These are phyloP conservation scores for Kodamaea neixiangensis DNA, from an alignment of 805 yeast species.

Conservation along the genomic window DNA sequence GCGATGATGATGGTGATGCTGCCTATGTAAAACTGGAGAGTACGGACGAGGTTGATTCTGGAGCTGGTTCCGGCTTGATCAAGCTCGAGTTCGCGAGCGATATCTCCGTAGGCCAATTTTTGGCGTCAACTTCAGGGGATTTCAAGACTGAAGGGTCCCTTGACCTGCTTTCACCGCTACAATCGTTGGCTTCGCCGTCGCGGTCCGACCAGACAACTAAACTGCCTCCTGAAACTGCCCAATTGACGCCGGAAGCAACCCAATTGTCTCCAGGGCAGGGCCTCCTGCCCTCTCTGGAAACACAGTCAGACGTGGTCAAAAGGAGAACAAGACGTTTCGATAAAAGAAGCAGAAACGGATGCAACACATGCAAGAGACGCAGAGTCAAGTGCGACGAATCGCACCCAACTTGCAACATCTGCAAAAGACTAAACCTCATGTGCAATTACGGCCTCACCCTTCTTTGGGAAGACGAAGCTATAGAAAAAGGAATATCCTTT, in stretches of 20 bases:
- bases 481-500: slow-evolving; percentile 33
- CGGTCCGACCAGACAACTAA: background rate
- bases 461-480: slow-evolving; percentile 42
- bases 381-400: slow-evolving; percentile 45
- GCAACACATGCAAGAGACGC: slow-evolving; percentile 49
- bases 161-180: background rate
- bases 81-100: slow-evolving; percentile 1
- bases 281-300: background rate
- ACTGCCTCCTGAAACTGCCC: background rate
- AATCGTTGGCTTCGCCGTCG: background rate
- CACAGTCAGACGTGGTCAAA: background rate
- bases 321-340: slow-evolving; percentile 9
- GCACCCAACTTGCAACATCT: slow-evolving; percentile 33
- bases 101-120: background rate
- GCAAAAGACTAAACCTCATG: slow-evolving; percentile 22
- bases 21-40: background rate
- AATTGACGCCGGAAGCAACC: background rate
- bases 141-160: background rate
- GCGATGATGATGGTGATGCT: background rate
- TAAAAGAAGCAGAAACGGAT: slow-evolving; percentile 36
- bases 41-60: background rate
- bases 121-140: background rate
- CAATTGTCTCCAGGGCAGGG: background rate
- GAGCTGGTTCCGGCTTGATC: background rate
- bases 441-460: slow-evolving; percentile 21